Base-by-base conservation (phyloP, 169 alveolate genomes). In the Cryptosporidium baileyi region DNA sequence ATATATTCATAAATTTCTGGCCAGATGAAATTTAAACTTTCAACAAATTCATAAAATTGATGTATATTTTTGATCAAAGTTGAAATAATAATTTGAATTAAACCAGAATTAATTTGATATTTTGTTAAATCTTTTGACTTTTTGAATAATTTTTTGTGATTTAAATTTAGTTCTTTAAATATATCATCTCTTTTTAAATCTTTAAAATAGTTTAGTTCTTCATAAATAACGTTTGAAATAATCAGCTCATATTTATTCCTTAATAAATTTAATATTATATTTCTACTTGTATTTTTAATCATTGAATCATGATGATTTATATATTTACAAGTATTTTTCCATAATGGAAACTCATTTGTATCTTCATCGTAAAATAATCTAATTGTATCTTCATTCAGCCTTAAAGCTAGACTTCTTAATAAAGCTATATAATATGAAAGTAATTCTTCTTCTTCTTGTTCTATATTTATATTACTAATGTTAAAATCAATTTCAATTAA, bases 251-350 rank as follows among this genome's bases (percentile, higher is more conserved):
- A 28, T 11, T 74, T 34, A 54, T 30, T 61, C 61, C 80, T 51
- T 15, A 89, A 40, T 11, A 89, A 65, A 44, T 80, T 89, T 9
- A 89, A 59, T 30, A 82, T 30, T n/a, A 82, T 81, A 38, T 81
- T 81, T 44, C 91, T 45, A 19, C 85, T 45, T 11, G 91, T 80
- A n/a, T 89, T 89, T 45, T 81, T 81, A 1, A 89, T 44, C 90
- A 89, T 81, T 11, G 52, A n/a, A 22, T 89, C 91, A 15, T 44
- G 15, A 30, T 82, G 80, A 30, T 81, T 82, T 17, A 89, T 44
- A 67, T 67, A 89, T 26, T 40, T 26, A 41, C 89, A 45, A 17
- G 91, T 80, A 24, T 67, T 80, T 22, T 60, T 65, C 54, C 67
- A 82, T 1, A 89, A 43, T 9, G 89, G 57, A 47, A 63, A 89